A percentile compares a stretch with the other conserved stretches of the same genome.
phyloP scores from a whole-genome alignment of 2,329 filamentous ascomycete species.

The Pseudogymnoascus sp. region DNA sequence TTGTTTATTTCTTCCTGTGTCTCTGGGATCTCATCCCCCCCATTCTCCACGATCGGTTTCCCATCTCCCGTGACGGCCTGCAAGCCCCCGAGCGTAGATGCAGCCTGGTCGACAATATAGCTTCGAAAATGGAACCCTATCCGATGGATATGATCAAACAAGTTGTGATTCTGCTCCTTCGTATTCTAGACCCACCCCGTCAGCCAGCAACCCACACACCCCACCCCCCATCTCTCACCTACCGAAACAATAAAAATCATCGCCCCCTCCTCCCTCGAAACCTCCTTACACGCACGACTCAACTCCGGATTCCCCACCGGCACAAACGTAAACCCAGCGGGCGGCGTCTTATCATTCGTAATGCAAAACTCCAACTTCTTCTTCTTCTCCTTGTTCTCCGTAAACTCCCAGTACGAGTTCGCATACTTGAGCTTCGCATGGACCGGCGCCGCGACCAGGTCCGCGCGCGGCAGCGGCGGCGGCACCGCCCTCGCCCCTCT shows the following conservation, averaged over 20 bases:
- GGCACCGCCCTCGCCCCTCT: too few relatives aligned
- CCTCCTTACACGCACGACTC: conserved; percentile 53
- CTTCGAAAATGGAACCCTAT: conserved; percentile 53
- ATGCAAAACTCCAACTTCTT: conserved; percentile 44
- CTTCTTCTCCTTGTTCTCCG: conserved; percentile 56
- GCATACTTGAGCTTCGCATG: conserved; percentile 39
- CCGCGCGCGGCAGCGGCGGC: conserved; percentile 22
- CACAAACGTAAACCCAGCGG: conserved; percentile 54
- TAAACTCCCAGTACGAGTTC: conserved; percentile 50
- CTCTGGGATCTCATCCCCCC: conserved; percentile 48
- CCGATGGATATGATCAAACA: conserved; percentile 44
- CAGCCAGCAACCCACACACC: neutral
- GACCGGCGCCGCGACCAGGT: conserved; percentile 25
- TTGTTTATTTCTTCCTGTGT: conserved; percentile 51
- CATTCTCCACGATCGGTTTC: conserved; percentile 24
- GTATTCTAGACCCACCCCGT: conserved; percentile 12
- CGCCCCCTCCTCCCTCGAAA: conserved; percentile 51
- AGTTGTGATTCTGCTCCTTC: conserved; percentile 22
- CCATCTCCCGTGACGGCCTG: conserved; percentile 16
- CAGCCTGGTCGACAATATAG: conserved; percentile 49
- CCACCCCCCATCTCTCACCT: conserved; percentile 22
- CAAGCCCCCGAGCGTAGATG: conserved; percentile 24
- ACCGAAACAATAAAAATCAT: conserved; percentile 62
- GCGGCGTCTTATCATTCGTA: conserved; percentile 42
- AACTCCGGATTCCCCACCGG: conserved; percentile 53